Percentiles rank a stretch among this genome's conserved stretches.
Conservation (phyloP, 2,329 filamentous ascomycete genomes). For the Aspergillus tamarii region DNA sequence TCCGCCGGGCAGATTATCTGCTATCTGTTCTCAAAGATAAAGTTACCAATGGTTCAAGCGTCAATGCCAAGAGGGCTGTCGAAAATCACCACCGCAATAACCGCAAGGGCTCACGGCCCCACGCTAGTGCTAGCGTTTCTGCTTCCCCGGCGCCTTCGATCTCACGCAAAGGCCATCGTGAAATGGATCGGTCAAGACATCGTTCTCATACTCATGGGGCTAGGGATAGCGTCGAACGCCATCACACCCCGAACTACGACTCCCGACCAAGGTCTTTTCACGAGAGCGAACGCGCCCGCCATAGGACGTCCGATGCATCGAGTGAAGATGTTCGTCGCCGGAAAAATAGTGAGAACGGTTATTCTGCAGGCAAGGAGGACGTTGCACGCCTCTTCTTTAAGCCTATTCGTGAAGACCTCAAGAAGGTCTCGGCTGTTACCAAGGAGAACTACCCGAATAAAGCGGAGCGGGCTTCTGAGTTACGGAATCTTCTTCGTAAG, state of each 20-base stretch:
- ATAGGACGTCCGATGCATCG: slow-evolving; percentile 36
- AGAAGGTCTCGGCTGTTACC: slow-evolving; percentile 48
- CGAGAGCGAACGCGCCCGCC: slow-evolving; percentile 37
- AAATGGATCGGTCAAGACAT: slow-evolving; percentile 45
- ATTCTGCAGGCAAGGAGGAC: slow-evolving; percentile 35
- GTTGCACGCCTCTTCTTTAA: slow-evolving; percentile 51
- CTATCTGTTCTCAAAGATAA: slow-evolving; percentile 93
- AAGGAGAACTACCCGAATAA: slow-evolving; percentile 51
- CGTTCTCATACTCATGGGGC: slow-evolving; percentile 45
- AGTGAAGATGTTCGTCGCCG: slow-evolving; percentile 41
- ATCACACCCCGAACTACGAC: slow-evolving; percentile 46
- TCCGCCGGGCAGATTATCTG: slow-evolving; percentile 91
- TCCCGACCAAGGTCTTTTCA: slow-evolving; percentile 40
- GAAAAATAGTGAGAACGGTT: slow-evolving; percentile 42
- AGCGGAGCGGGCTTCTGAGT: slow-evolving; percentile 45
- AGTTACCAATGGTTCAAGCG: slow-evolving; percentile 64
- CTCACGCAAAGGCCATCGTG: slow-evolving; percentile 46
- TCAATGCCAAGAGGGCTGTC: slow-evolving; percentile 74
- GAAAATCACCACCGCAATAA: slow-evolving; percentile 96
- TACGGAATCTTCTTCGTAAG: slow-evolving; percentile 47
- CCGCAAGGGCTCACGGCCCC: slow-evolving; percentile 64
- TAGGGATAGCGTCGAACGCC: slow-evolving; percentile 48
- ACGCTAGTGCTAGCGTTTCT: slow-evolving; percentile 44
- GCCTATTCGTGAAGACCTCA: slow-evolving; percentile 48
- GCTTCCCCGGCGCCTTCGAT: slow-evolving; percentile 50